A percentile compares a stretch with the other conserved stretches of the same genome.
Conservation (phyloP, 768 basidiomycete genomes). For the Chlorophyllum brunneum region DNA sequence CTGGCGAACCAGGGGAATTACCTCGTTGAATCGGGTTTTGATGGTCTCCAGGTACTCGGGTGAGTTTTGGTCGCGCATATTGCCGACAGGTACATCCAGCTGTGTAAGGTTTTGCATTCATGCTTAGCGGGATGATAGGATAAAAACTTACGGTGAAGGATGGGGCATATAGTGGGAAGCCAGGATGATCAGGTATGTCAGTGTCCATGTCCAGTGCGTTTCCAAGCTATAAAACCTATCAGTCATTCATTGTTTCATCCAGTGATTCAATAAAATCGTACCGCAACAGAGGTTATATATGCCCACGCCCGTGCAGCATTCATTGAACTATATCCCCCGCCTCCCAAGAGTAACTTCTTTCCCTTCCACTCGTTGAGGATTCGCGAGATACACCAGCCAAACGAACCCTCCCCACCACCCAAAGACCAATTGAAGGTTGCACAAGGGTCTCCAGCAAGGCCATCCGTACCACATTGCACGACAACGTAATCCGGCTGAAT, state of each 20-base stretch:
- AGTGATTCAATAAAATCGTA: constrained; percentile 31
- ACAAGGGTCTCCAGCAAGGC: constrained; percentile 80
- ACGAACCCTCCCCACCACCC: constrained; percentile 48
- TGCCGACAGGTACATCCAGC: constrained; percentile 71
- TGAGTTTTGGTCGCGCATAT: constrained; percentile 71
- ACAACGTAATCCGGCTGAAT: constrained; percentile 78
- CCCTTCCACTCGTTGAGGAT: constrained; percentile 53
- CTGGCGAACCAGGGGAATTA: constrained; percentile 27
- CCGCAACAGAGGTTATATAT: constrained; percentile 71
- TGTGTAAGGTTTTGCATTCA: constrained; percentile 12
- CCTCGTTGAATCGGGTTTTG: constrained; percentile 34
- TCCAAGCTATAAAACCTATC: constrained; percentile 39
- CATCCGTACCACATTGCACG: constrained; percentile 86
- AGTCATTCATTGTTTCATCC: background rate
- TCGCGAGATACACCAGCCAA: constrained; percentile 64
- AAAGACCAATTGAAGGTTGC: constrained; percentile 71
- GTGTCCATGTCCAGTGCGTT: constrained; percentile 52
- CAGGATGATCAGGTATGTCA: constrained; percentile 72
- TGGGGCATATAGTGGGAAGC: constrained; percentile 72
- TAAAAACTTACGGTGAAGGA: constrained; percentile 54
- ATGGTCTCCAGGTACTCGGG: constrained; percentile 49
- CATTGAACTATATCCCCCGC: constrained; percentile 80
- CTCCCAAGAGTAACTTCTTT: constrained; percentile 70
- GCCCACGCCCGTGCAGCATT: constrained; percentile 90
- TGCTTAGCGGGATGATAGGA: background rate